These are phyloP conservation scores for Coemansia sp. DNA, from an alignment of 192 early-diverging fungal genomes.

Conservation along the genomic window DNA sequence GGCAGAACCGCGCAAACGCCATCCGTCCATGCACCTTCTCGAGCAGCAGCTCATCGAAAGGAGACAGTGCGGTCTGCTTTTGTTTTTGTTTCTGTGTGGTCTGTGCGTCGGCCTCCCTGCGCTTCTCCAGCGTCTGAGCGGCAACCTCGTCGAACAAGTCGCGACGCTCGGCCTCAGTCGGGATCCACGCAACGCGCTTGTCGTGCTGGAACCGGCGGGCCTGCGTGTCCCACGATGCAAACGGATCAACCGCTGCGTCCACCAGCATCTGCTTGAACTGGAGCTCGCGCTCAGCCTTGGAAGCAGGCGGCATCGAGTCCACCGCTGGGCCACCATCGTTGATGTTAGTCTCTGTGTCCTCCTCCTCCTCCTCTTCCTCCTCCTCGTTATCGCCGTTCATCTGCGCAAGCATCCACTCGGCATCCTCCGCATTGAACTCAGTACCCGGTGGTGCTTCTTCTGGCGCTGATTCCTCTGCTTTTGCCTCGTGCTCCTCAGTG, in stretches of 20 bases:
- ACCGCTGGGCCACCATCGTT: too few relatives aligned
- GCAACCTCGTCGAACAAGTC: slow-evolving; percentile 38
- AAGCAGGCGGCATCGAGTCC: too few relatives aligned
- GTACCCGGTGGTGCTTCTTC: slow-evolving; percentile 12
- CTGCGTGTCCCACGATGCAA: slow-evolving; percentile 42
- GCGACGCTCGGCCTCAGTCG: slow-evolving; percentile 16
- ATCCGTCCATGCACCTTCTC: slow-evolving; percentile 26
- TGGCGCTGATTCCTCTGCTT: background rate
- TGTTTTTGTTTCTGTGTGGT: background rate
- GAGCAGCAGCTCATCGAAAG: slow-evolving; percentile 33
- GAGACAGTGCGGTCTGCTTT: background rate
- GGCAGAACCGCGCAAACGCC: slow-evolving; percentile 50
- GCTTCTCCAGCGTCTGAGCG: slow-evolving; percentile 14
- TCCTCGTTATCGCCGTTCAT: slow-evolving; percentile 17
- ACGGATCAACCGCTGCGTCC: slow-evolving; percentile 23
- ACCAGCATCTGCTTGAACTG: slow-evolving; percentile 39
- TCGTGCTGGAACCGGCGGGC: slow-evolving; percentile 10
- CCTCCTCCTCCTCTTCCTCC: background rate
- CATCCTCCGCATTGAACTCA: slow-evolving; percentile 45
- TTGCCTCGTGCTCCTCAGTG: background rate
- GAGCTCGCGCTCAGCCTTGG: slow-evolving; percentile 14
- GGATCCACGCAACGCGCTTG: slow-evolving; percentile 11
- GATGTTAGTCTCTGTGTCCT: background rate
- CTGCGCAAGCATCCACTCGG: slow-evolving; percentile 54
- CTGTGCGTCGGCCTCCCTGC: slow-evolving; percentile 9